These are phyloP conservation scores for Wallacemonas rigidus DNA, from an alignment of 208 protist genomes.

Conservation along the genomic window DNA sequence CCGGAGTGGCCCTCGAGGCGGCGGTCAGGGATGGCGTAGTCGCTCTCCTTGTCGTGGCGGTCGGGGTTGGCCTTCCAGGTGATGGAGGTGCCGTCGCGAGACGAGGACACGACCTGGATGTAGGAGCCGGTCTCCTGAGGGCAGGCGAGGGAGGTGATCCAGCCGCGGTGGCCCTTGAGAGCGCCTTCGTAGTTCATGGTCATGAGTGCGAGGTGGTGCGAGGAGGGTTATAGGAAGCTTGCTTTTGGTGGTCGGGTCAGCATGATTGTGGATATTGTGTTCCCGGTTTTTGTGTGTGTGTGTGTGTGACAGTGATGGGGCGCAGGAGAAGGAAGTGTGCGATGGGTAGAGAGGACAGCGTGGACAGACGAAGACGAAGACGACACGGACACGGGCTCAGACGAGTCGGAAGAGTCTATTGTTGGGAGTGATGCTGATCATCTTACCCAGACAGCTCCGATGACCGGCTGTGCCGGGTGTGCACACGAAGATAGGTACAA, in stretches of 20 bases:
- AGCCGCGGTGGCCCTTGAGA: conserved; percentile 96
- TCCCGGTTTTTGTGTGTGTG: too few relatives aligned
- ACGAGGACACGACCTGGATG: conserved; percentile 87
- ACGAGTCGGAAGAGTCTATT: too few relatives aligned
- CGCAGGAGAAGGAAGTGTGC: too few relatives aligned
- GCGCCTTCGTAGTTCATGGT: conserved; percentile 84
- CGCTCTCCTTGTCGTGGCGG: conserved; percentile 73
- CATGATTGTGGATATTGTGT: too few relatives aligned
- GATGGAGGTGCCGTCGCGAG: conserved; percentile 97
- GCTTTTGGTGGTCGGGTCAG: not conserved
- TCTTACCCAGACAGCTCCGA: too few relatives aligned
- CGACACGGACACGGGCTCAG: too few relatives aligned
- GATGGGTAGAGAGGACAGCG: too few relatives aligned
- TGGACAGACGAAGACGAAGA: too few relatives aligned
- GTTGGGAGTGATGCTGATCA: too few relatives aligned
- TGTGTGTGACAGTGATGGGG: too few relatives aligned
- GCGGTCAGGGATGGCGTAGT: conserved; percentile 74
- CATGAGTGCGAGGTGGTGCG: conserved; percentile 2
- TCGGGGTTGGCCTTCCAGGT: conserved; percentile 94
- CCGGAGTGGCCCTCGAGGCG: conserved; percentile 92
- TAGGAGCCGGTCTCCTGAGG: conserved; percentile 67
- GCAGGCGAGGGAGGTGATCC: conserved; percentile 93
- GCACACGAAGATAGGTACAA: too few relatives aligned
- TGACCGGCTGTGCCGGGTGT: too few relatives aligned
- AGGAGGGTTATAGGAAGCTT: conserved; percentile 7